Evolutionary conservation across 2,329 filamentous ascomycete genomes (phyloP).

Genomic region (Aureobasidium zeae): DNA sequence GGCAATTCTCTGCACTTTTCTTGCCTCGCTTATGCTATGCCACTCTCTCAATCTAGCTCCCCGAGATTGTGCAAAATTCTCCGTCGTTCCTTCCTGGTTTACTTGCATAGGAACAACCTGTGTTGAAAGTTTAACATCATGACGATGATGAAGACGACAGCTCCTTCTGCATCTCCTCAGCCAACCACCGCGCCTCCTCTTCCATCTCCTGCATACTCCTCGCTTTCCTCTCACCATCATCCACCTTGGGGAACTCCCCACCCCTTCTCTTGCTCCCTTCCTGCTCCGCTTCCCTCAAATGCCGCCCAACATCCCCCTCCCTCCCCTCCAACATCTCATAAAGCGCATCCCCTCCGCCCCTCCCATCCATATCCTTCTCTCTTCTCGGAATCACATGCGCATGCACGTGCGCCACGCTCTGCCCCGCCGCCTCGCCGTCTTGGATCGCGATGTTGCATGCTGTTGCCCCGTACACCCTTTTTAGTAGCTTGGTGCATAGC

Average conservation of each 20-base stretch:
- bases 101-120: too few species aligned
- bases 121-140: not conserved
- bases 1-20: slow-evolving; percentile 5
- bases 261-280: slow-evolving; percentile 22
- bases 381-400: slow-evolving; percentile 78
- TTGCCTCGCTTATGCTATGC: not conserved
- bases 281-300: slow-evolving; percentile 48
- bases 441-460: slow-evolving; percentile 94
- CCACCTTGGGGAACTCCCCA: slow-evolving; percentile 60
- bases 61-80: too few species aligned
- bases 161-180: slow-evolving; percentile 42
- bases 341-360: slow-evolving; percentile 59
- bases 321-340: slow-evolving; percentile 78
- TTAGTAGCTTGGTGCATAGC: slow-evolving; percentile 67
- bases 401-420: slow-evolving; percentile 90
- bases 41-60: not conserved
- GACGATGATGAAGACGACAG: not conserved
- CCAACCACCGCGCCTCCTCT: slow-evolving; percentile 62
- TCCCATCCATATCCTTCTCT: slow-evolving; percentile 48
- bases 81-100: too few species aligned
- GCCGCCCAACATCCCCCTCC: slow-evolving; percentile 70
- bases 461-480: slow-evolving; percentile 52
- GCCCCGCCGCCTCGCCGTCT: slow-evolving; percentile 79
- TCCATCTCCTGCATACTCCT: slow-evolving; percentile 68
- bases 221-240: slow-evolving; percentile 54